Evolutionary conservation across 768 basidiomycete species (phyloP).

Genomic region (Mycena olivaceomarginata): DNA sequence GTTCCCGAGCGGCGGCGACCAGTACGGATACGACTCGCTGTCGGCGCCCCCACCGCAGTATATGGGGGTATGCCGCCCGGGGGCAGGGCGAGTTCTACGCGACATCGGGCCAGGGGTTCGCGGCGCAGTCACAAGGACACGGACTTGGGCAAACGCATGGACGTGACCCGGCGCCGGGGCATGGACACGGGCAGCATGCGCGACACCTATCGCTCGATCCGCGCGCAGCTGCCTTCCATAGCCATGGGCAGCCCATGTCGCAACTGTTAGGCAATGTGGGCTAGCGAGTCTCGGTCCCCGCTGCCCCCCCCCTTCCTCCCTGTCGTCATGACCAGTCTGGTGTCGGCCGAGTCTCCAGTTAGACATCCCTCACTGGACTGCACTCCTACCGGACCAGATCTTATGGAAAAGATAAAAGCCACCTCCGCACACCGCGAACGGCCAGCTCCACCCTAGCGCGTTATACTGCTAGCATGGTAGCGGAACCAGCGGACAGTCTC

Average conservation of each 20-base stretch:
- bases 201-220: slow-evolving; percentile 35
- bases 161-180: background rate
- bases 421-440: background rate
- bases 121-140: background rate
- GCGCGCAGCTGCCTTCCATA: slow-evolving; percentile 26
- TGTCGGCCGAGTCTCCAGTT: slow-evolving; percentile 6
- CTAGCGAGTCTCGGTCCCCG: background rate
- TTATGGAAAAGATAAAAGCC: background rate
- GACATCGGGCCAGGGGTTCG: slow-evolving; percentile 22
- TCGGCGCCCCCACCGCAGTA: slow-evolving; percentile 22
- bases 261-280: slow-evolving; percentile 36
- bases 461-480: background rate
- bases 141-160: slow-evolving; percentile 1
- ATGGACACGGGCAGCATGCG: slow-evolving; percentile 10
- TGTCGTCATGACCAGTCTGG: background rate
- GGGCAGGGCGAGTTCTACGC: slow-evolving; percentile 25
- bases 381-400: background rate
- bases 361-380: background rate
- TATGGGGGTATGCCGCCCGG: slow-evolving; percentile 8
- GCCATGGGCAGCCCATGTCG: slow-evolving; percentile 27
- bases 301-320: background rate
- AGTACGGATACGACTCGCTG: slow-evolving; percentile 33
- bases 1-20: slow-evolving; percentile 35
- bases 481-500: too few relatives aligned
- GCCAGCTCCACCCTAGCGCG: background rate